phyloP scores from a whole-genome alignment of 1,284 basidiomycete genomes.

The Ganoderma resinaceum region DNA sequence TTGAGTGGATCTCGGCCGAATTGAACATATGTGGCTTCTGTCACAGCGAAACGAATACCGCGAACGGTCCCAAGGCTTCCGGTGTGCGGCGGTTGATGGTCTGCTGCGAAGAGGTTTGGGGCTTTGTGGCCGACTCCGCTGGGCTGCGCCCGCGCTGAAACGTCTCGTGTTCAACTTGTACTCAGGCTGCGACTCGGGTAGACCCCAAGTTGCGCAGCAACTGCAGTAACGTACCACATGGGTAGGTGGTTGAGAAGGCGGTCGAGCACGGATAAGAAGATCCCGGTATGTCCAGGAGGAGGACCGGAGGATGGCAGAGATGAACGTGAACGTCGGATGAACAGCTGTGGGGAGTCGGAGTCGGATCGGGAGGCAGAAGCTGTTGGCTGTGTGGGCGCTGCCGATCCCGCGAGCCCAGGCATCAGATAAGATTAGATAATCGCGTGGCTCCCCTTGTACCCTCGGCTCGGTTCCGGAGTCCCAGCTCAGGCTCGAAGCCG shows the following conservation, averaged over 20 bases:
- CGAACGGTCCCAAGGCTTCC: constrained; percentile 4
- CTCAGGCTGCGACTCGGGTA: not conserved
- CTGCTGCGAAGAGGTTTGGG: not conserved
- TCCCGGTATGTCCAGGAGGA: not conserved
- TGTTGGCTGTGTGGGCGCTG: constrained; percentile 4
- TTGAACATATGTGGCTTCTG: constrained; percentile 18
- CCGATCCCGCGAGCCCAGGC: constrained; percentile 9
- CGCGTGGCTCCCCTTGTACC: constrained; percentile 26
- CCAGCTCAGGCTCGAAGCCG: constrained; percentile 19
- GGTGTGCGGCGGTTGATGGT: not conserved
- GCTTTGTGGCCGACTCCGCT: not conserved
- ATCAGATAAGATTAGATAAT: constrained; percentile 31
- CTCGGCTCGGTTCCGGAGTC: constrained; percentile 18
- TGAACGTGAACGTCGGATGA: not conserved
- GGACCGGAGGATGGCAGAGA: not conserved
- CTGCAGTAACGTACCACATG: not conserved
- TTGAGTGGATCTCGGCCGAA: not conserved
- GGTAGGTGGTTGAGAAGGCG: not conserved
- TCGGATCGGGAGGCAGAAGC: too few relatives aligned
- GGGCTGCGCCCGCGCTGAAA: constrained; percentile 6
- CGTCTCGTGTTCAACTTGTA: not conserved
- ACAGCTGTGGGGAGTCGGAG: not conserved
- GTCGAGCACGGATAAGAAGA: not conserved
- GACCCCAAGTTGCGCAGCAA: not conserved
- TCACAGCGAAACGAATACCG: constrained; percentile 14